Evolutionary conservation across 306 rosid species (phyloP), one percentile per base, ranked within the genome.

Genomic region (Oxytropis ochrocephala): DNA sequence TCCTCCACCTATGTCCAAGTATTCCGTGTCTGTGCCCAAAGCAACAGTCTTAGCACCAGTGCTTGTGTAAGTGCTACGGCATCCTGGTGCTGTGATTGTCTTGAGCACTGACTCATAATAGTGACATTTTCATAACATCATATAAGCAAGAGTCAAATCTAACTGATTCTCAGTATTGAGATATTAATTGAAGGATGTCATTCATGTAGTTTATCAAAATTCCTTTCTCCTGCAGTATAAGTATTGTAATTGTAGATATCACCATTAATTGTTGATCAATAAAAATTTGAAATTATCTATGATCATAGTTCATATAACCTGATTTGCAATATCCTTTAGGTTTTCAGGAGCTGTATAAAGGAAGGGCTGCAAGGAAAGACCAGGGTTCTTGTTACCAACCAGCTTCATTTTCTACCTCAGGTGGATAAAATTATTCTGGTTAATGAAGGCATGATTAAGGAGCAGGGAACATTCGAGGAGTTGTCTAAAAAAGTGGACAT

Each of bases 321-420:
- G 49, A 82, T 33, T 21, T 53, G 29, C 72, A 46, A 62, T 54
- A 47, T 6, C 50, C 43, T 78, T 19, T 43, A 91, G 97, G 96
- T 92, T 75, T 92, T 92, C 74, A 86, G 78, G 75, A 87, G 69
- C 47, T 92, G 98, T 56, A 83, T 92, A 79, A 89, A 85, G 89
- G 91, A 90, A 82, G 96, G 80, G 44, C 82, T 92, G 79, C 72
- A 49, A 53, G 92, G 87, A 44, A 92, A 89, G 80, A 92, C 98
- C 39, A 75, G 96, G 73, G 84, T 89, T 76, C 96, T 92, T 69
- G 96, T 92, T 69, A 92, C 98, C 33, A 92, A 92, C 82, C 98
- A 92, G 81, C 86, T 92, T 44, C 98, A 89, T 81, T 88, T 92
- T 77, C 98, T 92, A 70, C 93, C 96, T 49, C 95, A 83, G 49